Conservation (phyloP, 768 basidiomycete species). For the Mycena pura region DNA sequence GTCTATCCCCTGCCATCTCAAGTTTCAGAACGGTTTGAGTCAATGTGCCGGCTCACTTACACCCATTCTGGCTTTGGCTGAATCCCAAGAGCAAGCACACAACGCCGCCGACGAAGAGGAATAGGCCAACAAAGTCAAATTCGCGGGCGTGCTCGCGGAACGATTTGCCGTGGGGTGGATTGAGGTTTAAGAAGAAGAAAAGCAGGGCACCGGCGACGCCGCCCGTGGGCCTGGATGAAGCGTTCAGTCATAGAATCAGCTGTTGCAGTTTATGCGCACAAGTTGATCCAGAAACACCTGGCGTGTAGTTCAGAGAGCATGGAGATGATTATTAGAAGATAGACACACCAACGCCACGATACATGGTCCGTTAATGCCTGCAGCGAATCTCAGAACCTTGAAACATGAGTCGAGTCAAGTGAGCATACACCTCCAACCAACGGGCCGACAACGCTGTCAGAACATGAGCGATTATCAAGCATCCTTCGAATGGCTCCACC, state of each 20-base stretch:
- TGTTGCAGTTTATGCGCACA: conserved; percentile 48
- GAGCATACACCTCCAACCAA: conserved; percentile 74
- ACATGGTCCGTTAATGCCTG: conserved; percentile 78
- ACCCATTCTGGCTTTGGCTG: conserved; percentile 68
- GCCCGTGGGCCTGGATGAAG: conserved; percentile 67
- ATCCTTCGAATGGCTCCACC: conserved; percentile 23
- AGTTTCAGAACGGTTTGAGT: neutral
- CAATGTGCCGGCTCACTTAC: conserved; percentile 44
- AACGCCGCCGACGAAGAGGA: conserved; percentile 67
- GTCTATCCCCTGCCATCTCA: conserved; percentile 53
- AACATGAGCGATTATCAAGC: neutral
- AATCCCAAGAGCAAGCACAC: conserved; percentile 75
- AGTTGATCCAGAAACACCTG: conserved; percentile 80
- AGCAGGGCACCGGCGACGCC: conserved; percentile 67
- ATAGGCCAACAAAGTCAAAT: conserved; percentile 76
- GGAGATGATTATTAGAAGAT: too few relatives aligned
- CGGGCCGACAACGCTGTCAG: conserved; percentile 71
- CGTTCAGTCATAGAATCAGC: neutral
- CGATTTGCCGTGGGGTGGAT: conserved; percentile 68
- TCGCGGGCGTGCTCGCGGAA: conserved; percentile 61
- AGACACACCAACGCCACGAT: conserved; percentile 81
- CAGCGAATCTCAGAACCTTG: neutral
- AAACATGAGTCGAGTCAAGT: neutral
- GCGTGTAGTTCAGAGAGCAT: too few relatives aligned
- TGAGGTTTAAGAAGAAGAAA: conserved; percentile 78